phyloP scores from a whole-genome alignment of 2,329 filamentous ascomycete genomes.

The Plectosphaerella plurivora region DNA sequence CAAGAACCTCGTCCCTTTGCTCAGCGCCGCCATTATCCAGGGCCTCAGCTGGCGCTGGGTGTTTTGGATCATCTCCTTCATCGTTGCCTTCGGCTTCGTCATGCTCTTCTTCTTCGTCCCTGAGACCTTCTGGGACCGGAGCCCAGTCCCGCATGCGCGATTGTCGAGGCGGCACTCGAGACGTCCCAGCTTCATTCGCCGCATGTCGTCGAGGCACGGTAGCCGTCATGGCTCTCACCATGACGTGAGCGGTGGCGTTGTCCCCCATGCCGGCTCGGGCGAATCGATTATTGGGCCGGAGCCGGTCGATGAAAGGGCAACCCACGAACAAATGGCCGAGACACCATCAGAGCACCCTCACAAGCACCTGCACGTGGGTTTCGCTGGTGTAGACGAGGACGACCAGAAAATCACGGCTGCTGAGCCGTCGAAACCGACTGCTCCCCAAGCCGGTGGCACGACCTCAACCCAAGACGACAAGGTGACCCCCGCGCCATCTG shows the following conservation, averaged over 20 bases:
- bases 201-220: slow-evolving; percentile 33
- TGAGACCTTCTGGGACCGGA: slow-evolving; percentile 93
- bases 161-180: slow-evolving; percentile 30
- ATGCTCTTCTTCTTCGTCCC: slow-evolving; percentile 88
- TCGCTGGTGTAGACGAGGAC: slow-evolving; percentile 6
- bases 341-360: slow-evolving; percentile 11
- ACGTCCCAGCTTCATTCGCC: slow-evolving; percentile 41
- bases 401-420: too few species aligned
- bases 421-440: too few species aligned
- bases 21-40: slow-evolving; percentile 81
- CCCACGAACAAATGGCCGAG: too few species aligned
- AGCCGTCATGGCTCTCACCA: too few species aligned
- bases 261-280: too few species aligned
- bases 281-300: too few species aligned
- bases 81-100: slow-evolving; percentile 65
- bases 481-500: too few species aligned
- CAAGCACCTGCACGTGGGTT: slow-evolving; percentile 25
- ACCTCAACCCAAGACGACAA: too few species aligned
- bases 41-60: slow-evolving; percentile 82
- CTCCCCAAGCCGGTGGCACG: too few species aligned
- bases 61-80: slow-evolving; percentile 81
- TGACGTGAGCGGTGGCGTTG: too few species aligned
- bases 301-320: too few species aligned
- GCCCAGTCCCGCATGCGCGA: slow-evolving; percentile 57
- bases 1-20: slow-evolving; percentile 84